Conservation (phyloP, 1,284 basidiomycete species). For the Tremellales sp. region DNA sequence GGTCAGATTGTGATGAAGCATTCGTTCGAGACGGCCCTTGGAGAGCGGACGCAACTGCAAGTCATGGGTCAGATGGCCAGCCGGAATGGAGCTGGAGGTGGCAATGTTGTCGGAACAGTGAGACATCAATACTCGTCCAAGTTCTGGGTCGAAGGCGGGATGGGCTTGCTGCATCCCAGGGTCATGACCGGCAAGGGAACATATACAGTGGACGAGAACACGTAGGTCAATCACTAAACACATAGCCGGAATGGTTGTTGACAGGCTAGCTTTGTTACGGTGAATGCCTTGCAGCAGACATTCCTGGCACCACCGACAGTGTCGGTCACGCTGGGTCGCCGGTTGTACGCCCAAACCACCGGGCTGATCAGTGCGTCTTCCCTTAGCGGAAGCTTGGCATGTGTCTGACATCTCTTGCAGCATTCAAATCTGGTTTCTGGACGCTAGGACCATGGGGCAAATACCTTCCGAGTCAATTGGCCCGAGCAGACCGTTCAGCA, state of each 20-base stretch:
- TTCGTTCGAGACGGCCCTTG: constrained; percentile 45
- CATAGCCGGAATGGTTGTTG: neutral
- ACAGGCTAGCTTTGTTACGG: constrained; percentile 36
- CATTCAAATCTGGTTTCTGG: constrained; percentile 50
- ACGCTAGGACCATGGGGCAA: constrained; percentile 49
- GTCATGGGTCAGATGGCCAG: constrained; percentile 48
- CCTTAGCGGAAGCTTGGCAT: neutral
- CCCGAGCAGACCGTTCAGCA: constrained; percentile 28
- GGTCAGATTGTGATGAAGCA: constrained; percentile 45
- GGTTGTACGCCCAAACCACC: constrained; percentile 46
- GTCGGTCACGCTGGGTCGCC: constrained; percentile 49
- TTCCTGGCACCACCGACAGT: constrained; percentile 46
- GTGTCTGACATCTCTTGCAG: constrained; percentile 12
- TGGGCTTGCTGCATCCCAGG: constrained; percentile 49
- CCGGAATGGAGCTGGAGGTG: constrained; percentile 48
- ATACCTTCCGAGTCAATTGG: constrained; percentile 17
- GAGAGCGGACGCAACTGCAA: constrained; percentile 36
- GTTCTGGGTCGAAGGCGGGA: constrained; percentile 43
- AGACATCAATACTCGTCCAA: constrained; percentile 52
- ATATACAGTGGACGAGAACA: constrained; percentile 50
- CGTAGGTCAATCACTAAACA: constrained; percentile 27
- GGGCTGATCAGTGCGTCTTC: constrained; percentile 41
- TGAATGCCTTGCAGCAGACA: constrained; percentile 38
- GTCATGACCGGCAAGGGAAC: constrained; percentile 49
- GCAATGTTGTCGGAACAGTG: constrained; percentile 52